Evolutionary conservation across 495 filamentous ascomycete genomes (phyloP).

Genomic region (Talaromyces nanjingensis): DNA sequence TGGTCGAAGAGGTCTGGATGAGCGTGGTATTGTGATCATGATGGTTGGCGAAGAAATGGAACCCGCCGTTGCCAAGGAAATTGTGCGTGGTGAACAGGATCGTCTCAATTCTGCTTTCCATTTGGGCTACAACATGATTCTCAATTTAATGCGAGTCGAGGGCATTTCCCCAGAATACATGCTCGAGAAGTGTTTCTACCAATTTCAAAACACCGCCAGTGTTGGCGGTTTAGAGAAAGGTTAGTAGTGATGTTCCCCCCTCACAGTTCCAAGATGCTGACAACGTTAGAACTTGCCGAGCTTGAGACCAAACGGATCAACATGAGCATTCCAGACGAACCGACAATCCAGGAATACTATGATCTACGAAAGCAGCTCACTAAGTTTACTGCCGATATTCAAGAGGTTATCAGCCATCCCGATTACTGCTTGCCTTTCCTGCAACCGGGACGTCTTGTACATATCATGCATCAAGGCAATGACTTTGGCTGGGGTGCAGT

Average conservation of each 20-base stretch:
- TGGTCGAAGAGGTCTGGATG: slow-evolving; percentile 92
- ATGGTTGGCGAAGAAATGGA: slow-evolving; percentile 98
- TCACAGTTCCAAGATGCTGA: slow-evolving; percentile 15
- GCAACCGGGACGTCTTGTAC: slow-evolving; percentile 75
- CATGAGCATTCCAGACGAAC: slow-evolving; percentile 76
- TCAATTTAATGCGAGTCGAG: slow-evolving; percentile 92
- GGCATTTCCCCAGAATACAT: slow-evolving; percentile 95
- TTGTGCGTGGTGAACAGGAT: slow-evolving; percentile 94
- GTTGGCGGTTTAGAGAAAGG: slow-evolving; percentile 72
- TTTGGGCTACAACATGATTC: slow-evolving; percentile 98
- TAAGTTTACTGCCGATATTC: slow-evolving; percentile 77
- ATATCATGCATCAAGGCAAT: slow-evolving; percentile 65
- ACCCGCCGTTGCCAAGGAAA: slow-evolving; percentile 83
- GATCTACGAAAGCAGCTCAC: slow-evolving; percentile 74
- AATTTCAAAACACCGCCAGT: slow-evolving; percentile 90
- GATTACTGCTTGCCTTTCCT: slow-evolving; percentile 74
- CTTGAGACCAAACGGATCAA: slow-evolving; percentile 64
- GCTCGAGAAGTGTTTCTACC: slow-evolving; percentile 93
- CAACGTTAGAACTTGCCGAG: slow-evolving; percentile 54
- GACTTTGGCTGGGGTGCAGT: slow-evolving; percentile 94
- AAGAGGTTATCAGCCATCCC: slow-evolving; percentile 82
- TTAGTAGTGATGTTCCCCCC: slow-evolving; percentile 16
- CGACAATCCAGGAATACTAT: slow-evolving; percentile 86
- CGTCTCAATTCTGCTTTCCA: slow-evolving; percentile 96
- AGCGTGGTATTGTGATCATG: slow-evolving; percentile 98